phyloP scores from a whole-genome alignment of 306 rosid genomes.

The Sphenostylis stenocarpa region DNA sequence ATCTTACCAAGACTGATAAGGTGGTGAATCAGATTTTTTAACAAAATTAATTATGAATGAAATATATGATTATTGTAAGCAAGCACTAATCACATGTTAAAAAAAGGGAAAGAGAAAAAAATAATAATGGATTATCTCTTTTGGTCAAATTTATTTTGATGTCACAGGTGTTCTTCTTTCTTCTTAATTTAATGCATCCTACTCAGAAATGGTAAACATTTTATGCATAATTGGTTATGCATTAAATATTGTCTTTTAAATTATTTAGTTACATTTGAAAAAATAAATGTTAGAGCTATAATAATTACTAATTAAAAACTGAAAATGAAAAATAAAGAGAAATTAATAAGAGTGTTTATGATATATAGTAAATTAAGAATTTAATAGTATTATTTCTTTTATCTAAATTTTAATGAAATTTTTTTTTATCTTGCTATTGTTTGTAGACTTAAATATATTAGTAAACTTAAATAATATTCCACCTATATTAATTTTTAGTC shows the following conservation, averaged over 20 bases:
- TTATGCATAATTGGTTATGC: background rate
- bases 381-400: no score
- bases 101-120: no score
- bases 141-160: background rate
- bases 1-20: no score
- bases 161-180: background rate
- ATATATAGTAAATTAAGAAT: background rate
- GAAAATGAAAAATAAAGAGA: background rate
- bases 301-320: background rate
- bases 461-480: no score
- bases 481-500: no score
- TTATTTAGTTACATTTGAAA: background rate
- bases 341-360: background rate
- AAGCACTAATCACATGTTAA: no score
- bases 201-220: background rate
- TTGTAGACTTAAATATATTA: no score
- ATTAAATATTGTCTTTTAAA: background rate
- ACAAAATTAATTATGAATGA: no score
- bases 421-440: no score
- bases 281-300: background rate
- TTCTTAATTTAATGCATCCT: background rate
- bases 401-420: no score
- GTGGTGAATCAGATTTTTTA: no score
- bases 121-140: background rate
- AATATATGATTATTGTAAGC: no score